phyloP scores from a whole-genome alignment of 1,284 basidiomycete species.

The Cryptococcus depauperatus region DNA sequence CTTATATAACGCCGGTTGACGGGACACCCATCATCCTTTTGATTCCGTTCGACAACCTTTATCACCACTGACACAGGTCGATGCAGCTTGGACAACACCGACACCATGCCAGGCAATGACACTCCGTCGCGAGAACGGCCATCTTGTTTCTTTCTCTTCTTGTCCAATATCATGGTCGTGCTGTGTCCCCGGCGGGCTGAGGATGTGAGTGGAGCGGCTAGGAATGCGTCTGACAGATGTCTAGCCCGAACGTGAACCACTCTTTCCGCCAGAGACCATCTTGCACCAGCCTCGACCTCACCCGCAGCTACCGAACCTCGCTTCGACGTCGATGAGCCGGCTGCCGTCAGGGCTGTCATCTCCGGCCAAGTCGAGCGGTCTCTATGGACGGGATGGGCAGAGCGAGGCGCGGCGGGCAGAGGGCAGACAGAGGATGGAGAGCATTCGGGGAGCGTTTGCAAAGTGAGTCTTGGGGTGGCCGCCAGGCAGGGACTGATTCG shows the following conservation, averaged over 20 bases:
- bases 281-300: constrained; percentile 9
- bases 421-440: constrained; percentile 9
- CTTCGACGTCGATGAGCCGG: neutral
- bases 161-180: neutral
- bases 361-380: neutral
- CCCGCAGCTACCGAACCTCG: constrained; percentile 1
- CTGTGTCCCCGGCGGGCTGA: neutral
- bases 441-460: constrained; percentile 15
- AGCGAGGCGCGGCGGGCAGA: constrained; percentile 4
- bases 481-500: neutral
- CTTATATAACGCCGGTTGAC: no score
- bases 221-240: no score
- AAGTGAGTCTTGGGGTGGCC: constrained; percentile 11
- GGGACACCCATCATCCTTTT: no score
- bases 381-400: neutral
- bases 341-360: neutral
- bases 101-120: no score
- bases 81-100: no score
- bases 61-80: no score
- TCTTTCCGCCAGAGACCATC: constrained; percentile 14
- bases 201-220: neutral
- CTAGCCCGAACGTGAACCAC: constrained; percentile 11
- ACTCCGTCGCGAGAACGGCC: no score
- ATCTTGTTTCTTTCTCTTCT: neutral
- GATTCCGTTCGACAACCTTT: no score